Base-by-base conservation (phyloP, 345 rosid genomes). In the Mallotus nudiflorus region DNA sequence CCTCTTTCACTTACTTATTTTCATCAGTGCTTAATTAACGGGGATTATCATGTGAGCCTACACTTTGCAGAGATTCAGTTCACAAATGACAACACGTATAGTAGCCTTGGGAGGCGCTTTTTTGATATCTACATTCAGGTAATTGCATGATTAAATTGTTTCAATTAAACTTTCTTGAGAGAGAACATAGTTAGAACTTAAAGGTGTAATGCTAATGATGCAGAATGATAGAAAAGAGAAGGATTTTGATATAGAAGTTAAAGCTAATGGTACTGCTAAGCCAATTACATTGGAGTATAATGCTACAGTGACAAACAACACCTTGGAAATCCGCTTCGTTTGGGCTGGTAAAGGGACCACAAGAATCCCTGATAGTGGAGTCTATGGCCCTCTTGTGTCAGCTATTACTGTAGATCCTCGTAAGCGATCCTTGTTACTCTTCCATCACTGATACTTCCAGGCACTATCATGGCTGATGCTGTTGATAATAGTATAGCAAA, bases 61-160 rank as follows among this genome's bases (percentile, higher is more conserved):
- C 80, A 80, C 52, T 80, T 80, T 54, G 83, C 78, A 11, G 80
- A 80, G 75, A 73, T 76, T 28, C 39, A n/a, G 46, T 80, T 80
- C 70, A 68, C 70, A 9, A 40, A 57, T 42, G 72, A 66, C 57
- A 33, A 14, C 29, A 72, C 53, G 16, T 62, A 65, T 28, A 48
- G 0, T 19, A 80, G 80, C 65, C 77, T 80, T 3, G 80, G 80
- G 37, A 75, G 71, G 53, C 72, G 83, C 48, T 13, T 65, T 4
- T 80, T 80, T 27, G 69, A 76, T 61, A 20, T 80, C 29, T 69
- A 69, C 39, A 49, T 80, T 59, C 78, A 80, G 83, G 83, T 75
- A 65, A 68, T 1, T 29, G n/a, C 5, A 15, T 8, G 3, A 33
- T 6, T 33, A 6, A 6, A 33, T 33, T 33, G 37, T 33, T 33